Conservation (phyloP, 352 stramenopile species). For the Phytophthora fragariaefolia region DNA sequence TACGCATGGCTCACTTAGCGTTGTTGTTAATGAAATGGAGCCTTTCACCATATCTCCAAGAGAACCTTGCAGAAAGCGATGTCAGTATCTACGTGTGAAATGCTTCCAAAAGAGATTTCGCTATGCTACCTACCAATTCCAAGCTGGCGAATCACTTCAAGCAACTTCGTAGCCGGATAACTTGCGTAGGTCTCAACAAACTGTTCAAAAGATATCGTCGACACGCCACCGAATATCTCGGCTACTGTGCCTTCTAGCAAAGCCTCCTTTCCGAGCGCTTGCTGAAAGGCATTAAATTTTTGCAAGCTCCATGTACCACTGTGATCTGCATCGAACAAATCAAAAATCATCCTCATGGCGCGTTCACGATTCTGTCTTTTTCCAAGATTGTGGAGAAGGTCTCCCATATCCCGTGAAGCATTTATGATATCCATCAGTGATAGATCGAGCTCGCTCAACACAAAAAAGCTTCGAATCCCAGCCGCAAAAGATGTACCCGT, state of each 20-base stretch:
- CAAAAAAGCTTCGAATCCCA: conserved; percentile 42
- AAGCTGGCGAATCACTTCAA: conserved; percentile 41
- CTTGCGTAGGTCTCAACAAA: conserved; percentile 52
- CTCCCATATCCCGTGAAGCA: conserved; percentile 25
- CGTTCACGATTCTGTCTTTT: conserved; percentile 53
- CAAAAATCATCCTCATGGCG: conserved; percentile 48
- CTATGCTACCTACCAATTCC: conserved; percentile 50
- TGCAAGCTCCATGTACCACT: conserved; percentile 50
- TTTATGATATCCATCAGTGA: conserved; percentile 46
- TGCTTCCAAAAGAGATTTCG: too few relatives aligned
- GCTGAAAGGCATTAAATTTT: conserved; percentile 73
- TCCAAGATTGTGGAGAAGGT: conserved; percentile 34
- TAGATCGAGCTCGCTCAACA: conserved; percentile 48
- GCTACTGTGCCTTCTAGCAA: conserved; percentile 45
- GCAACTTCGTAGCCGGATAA: conserved; percentile 45
- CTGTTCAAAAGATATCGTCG: conserved; percentile 37
- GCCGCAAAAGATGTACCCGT: conserved; percentile 22
- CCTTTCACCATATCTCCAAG: conserved; percentile 44
- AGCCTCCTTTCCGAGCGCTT: conserved; percentile 49
- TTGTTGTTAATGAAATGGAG: conserved; percentile 34
- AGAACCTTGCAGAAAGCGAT: conserved; percentile 35
- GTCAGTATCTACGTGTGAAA: neutral
- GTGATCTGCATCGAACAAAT: conserved; percentile 49
- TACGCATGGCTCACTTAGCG: conserved; percentile 37
- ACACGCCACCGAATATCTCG: conserved; percentile 41